Evolutionary conservation across 805 yeast genomes (phyloP).

Genomic region (Hanseniaspora pseudoguilliermondii): DNA sequence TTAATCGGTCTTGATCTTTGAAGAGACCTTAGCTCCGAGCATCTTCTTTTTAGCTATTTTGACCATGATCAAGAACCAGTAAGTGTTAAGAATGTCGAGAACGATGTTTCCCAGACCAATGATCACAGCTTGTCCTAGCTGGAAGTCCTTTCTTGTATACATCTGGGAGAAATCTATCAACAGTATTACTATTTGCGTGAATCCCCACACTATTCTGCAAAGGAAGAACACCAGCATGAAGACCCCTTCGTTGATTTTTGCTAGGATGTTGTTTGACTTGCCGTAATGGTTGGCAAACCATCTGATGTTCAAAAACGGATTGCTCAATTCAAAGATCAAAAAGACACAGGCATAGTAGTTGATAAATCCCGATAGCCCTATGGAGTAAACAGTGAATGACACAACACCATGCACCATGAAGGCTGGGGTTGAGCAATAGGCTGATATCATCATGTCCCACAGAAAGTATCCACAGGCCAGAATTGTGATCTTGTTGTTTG

Average conservation of each 20-base stretch:
- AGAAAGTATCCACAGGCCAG: slow-evolving; percentile 64
- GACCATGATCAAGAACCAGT: slow-evolving; percentile 77
- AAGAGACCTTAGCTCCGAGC: not conserved
- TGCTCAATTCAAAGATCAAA: slow-evolving; percentile 68
- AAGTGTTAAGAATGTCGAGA: slow-evolving; percentile 52
- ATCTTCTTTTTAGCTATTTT: slow-evolving; percentile 35
- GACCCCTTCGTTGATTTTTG: slow-evolving; percentile 43
- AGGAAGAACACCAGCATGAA: slow-evolving; percentile 54
- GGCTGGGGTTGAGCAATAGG: slow-evolving; percentile 47
- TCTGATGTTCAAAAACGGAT: slow-evolving; percentile 79
- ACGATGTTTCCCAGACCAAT: slow-evolving; percentile 40
- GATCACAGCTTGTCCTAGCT: slow-evolving; percentile 26
- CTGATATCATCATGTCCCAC: slow-evolving; percentile 69
- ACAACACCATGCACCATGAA: slow-evolving; percentile 60
- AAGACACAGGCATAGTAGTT: slow-evolving; percentile 69
- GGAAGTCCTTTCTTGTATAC: slow-evolving; percentile 35
- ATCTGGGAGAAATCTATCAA: slow-evolving; percentile 36
- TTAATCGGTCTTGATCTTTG: not conserved
- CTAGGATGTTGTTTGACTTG: slow-evolving; percentile 30
- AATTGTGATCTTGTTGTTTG: slow-evolving; percentile 23
- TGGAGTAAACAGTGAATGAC: slow-evolving; percentile 58
- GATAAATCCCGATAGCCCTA: slow-evolving; percentile 55
- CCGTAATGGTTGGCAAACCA: slow-evolving; percentile 50
- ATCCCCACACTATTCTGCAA: slow-evolving; percentile 72
- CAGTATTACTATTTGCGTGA: slow-evolving; percentile 45